Percentiles rank a stretch among this genome's conserved stretches.
Evolutionary conservation across 371 early-diverging fungal species (phyloP).

Genomic region (Apophysomyces variabilis): DNA sequence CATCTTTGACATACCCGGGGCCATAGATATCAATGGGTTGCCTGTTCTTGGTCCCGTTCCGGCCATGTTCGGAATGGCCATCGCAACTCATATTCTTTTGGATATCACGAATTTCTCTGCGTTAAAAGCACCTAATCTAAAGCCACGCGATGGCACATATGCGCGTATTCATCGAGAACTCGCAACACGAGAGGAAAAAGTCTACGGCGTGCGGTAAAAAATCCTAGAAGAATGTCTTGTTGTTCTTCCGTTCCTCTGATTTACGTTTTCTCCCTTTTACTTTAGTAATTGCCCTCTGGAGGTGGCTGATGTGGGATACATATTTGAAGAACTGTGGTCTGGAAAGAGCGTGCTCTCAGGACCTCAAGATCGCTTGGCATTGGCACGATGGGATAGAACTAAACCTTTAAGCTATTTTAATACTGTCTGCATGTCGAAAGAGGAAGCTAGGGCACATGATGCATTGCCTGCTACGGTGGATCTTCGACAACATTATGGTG

Average conservation of each 20-base stretch:
- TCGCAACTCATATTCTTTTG: conserved; percentile 86
- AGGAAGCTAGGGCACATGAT: conserved; percentile 69
- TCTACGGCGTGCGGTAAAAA: conserved; percentile 49
- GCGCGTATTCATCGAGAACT: conserved; percentile 77
- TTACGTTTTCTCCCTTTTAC: too few species aligned
- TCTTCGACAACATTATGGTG: conserved; percentile 34
- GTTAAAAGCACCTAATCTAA: conserved; percentile 73
- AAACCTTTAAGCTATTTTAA: conserved; percentile 73
- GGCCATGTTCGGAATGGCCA: conserved; percentile 90
- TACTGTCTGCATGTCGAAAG: conserved; percentile 76
- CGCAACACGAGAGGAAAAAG: conserved; percentile 62
- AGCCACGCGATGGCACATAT: conserved; percentile 77
- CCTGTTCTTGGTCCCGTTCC: conserved; percentile 89
- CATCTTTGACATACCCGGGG: conserved; percentile 41
- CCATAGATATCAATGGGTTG: conserved; percentile 53
- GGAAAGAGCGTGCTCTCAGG: conserved; percentile 77
- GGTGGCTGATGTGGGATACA: conserved; percentile 73
- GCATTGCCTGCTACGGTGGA: conserved; percentile 27
- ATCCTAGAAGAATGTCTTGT: neutral
- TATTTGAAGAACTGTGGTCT: conserved; percentile 86
- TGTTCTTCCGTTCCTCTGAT: neutral
- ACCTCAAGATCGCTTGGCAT: conserved; percentile 68
- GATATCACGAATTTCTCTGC: conserved; percentile 76
- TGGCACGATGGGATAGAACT: conserved; percentile 75
- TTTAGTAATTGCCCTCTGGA: conserved; percentile 42